Base-by-base conservation (phyloP, 2,329 filamentous ascomycete species). In the Plectosphaerella sp. region DNA sequence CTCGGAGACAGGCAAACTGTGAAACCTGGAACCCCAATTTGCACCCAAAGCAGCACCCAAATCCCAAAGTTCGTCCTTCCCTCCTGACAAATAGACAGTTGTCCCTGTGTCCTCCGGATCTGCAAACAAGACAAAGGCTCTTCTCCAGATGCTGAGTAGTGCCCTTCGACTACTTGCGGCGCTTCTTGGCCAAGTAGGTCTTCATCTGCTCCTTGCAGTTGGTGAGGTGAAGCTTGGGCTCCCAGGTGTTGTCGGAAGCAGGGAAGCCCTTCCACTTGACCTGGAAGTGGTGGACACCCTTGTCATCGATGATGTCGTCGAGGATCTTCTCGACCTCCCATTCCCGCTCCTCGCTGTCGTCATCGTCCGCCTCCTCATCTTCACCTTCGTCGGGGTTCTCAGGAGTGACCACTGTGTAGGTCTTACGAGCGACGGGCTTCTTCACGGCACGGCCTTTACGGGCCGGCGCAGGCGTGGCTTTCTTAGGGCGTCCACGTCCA, bases 251-350 rank as follows among this genome's bases (percentile, higher is more conserved):
- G 1, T 76, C 61, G 16, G 66, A 62, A 1, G 58, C 55, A 0
- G 67, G 48, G 50, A 70, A 82, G 0, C 74, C 76, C 57, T 74
- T 72, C 80, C 80, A 83, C 61, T 82, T 80, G 50, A 84, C 71
- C 4, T 67, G 55, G 60, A 77, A 83, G 59, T 72, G 62, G 55
- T 71, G 65, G 53, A 69, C 61, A 54, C 66, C 64, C 1, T 68
- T 71, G 5, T 63, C 60, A 41, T 76, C 69, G 37, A 76, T 64
- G 5, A 59, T 63, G 0, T 67, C 68, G 16, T 70, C 69, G 11
- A 79, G 48, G 33, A 82, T 76, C 3, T 61, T 58, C 58, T 82
- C 78, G 0, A 82, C 75, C 49, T 75, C 71, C 61, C 69, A 81
- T 52, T 74, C 69, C 4, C 62, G 59, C 12, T 59, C 56, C 7